These are phyloP conservation scores for Stephania yunnanensis DNA, from an alignment of 164 flowering plant genomes.

Conservation along the genomic window DNA sequence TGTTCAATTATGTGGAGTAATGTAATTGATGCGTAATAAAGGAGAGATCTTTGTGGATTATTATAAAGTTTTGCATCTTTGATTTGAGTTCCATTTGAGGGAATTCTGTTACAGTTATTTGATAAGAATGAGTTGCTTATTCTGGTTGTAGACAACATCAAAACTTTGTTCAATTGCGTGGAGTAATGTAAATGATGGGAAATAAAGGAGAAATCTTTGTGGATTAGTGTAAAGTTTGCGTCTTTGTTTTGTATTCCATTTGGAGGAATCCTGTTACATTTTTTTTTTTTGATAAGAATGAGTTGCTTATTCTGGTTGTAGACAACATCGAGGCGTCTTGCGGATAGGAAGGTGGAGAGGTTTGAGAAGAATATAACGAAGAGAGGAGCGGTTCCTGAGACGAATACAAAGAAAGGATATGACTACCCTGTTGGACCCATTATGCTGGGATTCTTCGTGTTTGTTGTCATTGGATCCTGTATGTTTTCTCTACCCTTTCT, in stretches of 20 bases:
- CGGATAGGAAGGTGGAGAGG: slow-evolving; percentile 39
- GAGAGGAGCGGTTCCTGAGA: slow-evolving; percentile 41
- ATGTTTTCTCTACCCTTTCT: slow-evolving; percentile 19
- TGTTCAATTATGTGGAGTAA: neutral
- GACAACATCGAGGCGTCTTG: slow-evolving; percentile 66
- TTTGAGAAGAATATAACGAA: slow-evolving; percentile 38
- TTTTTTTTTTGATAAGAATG: too few relatives aligned
- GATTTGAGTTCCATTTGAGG: neutral
- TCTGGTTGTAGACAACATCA: slow-evolving; percentile 52
- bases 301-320: slow-evolving; percentile 14
- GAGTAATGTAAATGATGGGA: too few relatives aligned
- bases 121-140: neutral
- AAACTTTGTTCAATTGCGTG: neutral
- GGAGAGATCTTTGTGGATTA: too few relatives aligned
- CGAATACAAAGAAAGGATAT: slow-evolving; percentile 52
- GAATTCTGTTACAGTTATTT: neutral
- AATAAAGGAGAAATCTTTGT: too few relatives aligned
- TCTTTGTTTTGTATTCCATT: neutral
- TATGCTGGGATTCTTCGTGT: slow-evolving; percentile 64
- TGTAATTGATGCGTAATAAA: too few relatives aligned
- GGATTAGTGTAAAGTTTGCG: too few relatives aligned
- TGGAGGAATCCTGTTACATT: neutral
- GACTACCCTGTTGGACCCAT: slow-evolving; percentile 69
- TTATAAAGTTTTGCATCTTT: neutral
- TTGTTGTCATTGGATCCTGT: slow-evolving; percentile 82